Base-by-base conservation (phyloP, 2,329 filamentous ascomycete species). In the Waltergamsia citrina region DNA sequence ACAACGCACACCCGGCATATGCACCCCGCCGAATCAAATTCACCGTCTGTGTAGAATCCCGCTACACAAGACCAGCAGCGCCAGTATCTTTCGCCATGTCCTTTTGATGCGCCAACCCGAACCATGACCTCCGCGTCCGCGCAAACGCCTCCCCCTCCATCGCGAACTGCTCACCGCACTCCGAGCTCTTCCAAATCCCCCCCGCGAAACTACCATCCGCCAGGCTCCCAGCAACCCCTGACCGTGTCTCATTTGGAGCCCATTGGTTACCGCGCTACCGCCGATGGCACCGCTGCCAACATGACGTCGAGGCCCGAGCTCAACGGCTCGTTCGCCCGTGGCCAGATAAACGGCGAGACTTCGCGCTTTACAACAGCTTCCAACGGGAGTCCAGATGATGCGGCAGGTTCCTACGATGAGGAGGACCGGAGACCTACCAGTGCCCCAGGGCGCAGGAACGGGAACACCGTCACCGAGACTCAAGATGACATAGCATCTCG, bases 401-500 rank as follows among this genome's bases (percentile, higher is more conserved):
- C 57, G 30, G 40, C 43, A 27, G 44, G 41, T 29, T 47, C 39
- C 37, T 45, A 50, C 38, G 48, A 42, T 26, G 42, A 48, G 27
- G 46, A 52, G 25, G 57, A 60, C 34, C 53, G 48, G 35, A 62
- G 67, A 11, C 64, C 64, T 16, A 63, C 60, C 6, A 70, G 58
- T 38, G 67, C 63, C 5, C 64, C 66, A 1, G 62, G 58, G 14
- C 58, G 59, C 36, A 62, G 64, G 29, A 57, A 59, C 42, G 54
- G 52, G 38, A 33, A 43, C 11, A 36, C 45, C 26, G 36, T 44
- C 23, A 35, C 44, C 10, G 49, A 49, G 15, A 40, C 44, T 6
- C 45, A 41, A 36, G 54, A 59, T 19, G 50, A 60, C 36, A 43
- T 53, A 15, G 51, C 55, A 19, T 51, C 53, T 10, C 56, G 52